Evolutionary conservation across 306 rosid genomes (phyloP).

Genomic region (Prunus fruticosa): DNA sequence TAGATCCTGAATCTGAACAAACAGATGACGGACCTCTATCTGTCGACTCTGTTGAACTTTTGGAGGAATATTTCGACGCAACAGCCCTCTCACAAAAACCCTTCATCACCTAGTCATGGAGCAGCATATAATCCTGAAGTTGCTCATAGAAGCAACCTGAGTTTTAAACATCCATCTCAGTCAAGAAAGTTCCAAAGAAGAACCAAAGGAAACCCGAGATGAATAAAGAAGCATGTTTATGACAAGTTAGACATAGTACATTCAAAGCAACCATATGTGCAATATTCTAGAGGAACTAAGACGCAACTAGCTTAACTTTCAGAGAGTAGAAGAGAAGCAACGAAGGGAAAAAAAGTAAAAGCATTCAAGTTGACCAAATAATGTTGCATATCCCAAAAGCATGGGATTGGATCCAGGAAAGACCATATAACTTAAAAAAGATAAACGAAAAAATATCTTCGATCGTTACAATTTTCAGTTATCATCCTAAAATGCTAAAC

Average conservation of each 20-base stretch:
- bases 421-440: too few species aligned
- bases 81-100: constrained; percentile 51
- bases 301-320: not conserved
- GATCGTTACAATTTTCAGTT: not conserved
- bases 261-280: not conserved
- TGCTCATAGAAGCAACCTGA: constrained; percentile 50
- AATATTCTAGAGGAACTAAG: not conserved
- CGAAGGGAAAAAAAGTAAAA: too few species aligned
- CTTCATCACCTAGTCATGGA: constrained; percentile 70
- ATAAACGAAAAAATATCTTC: too few species aligned
- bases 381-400: too few species aligned
- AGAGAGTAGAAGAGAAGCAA: too few species aligned
- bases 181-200: not conserved
- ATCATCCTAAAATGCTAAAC: not conserved
- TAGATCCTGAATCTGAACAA: constrained; percentile 47
- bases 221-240: not conserved
- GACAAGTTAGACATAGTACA: not conserved
- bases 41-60: constrained; percentile 47
- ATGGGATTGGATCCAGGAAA: too few species aligned
- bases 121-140: constrained; percentile 26
- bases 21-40: constrained; percentile 49
- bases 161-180: constrained; percentile 1
- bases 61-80: constrained; percentile 54
- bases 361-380: too few species aligned
- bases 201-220: not conserved